Conservation (phyloP, 139 green algal species). For the Nannochloris sp. region DNA sequence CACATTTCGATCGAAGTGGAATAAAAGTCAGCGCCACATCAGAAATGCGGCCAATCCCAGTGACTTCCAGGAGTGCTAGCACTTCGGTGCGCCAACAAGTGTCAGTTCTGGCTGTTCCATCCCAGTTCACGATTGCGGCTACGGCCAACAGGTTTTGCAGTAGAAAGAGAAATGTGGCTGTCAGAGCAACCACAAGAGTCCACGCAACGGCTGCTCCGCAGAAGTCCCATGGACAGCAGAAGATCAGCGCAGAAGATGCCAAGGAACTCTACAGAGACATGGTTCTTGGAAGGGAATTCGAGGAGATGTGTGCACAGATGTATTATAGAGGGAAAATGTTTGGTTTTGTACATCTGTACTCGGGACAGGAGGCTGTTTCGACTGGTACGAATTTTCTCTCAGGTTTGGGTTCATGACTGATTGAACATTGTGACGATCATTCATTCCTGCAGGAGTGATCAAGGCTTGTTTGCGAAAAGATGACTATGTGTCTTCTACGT, state of each 20-base stretch:
- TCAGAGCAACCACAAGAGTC: not conserved
- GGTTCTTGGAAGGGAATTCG: slow-evolving; percentile 88
- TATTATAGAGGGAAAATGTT: slow-evolving; percentile 93
- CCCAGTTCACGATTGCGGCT: not conserved
- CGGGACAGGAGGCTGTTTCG: slow-evolving; percentile 85
- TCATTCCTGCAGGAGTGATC: slow-evolving; percentile 29
- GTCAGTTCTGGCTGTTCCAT: not conserved
- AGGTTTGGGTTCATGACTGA: not conserved
- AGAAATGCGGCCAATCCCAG: not conserved
- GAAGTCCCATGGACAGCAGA: slow-evolving; percentile 7
- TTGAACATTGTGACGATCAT: no score
- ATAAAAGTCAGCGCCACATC: no score
- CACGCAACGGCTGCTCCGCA: slow-evolving; percentile 2
- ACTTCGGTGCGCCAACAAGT: not conserved
- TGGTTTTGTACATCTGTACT: slow-evolving; percentile 97
- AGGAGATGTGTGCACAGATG: slow-evolving; percentile 98
- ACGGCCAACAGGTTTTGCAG: not conserved
- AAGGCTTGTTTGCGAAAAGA: slow-evolving; percentile 52
- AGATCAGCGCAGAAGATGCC: slow-evolving; percentile 59
- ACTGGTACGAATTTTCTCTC: slow-evolving; percentile 28
- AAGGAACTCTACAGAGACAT: slow-evolving; percentile 84
- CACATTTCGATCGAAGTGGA: no score
- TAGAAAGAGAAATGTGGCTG: not conserved
- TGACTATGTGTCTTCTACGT: slow-evolving; percentile 93
- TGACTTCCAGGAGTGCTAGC: not conserved